These are phyloP conservation scores for Starmera stellimalicola DNA, from an alignment of 1,139 yeast species.

Conservation along the genomic window DNA sequence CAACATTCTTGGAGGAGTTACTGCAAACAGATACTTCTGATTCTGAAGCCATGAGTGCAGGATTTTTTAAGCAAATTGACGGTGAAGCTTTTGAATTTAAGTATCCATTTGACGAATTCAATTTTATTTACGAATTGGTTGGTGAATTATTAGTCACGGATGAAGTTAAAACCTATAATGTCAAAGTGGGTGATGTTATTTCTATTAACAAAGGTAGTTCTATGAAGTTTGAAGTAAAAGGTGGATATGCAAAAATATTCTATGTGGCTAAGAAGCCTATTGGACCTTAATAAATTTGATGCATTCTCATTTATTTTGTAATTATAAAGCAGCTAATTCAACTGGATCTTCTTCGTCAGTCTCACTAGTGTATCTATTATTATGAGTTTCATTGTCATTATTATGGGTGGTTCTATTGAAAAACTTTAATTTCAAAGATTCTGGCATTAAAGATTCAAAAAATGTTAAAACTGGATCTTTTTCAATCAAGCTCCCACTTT, in stretches of 20 bases:
- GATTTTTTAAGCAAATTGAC: neutral
- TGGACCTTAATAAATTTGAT: no score
- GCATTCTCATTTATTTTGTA: no score
- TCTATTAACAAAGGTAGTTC: neutral
- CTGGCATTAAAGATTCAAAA: no score
- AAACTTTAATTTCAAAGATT: no score
- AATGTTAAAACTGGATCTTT: no score
- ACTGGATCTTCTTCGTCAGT: no score
- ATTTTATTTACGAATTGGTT: neutral
- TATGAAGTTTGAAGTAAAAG: neutral
- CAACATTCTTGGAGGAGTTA: neutral
- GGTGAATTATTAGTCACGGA: neutral
- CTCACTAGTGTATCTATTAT: no score
- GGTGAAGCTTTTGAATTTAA: neutral
- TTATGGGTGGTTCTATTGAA: no score
- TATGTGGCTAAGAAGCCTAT: neutral
- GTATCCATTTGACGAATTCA: neutral
- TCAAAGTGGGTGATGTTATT: conserved; percentile 1
- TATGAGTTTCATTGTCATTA: no score
- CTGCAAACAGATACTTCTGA: neutral
- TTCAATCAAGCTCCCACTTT: no score
- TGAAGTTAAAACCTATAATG: neutral
- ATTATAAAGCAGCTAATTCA: no score
- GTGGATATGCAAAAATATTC: neutral
- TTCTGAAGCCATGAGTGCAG: neutral